These are phyloP conservation scores for Fusarium sp. DNA, from an alignment of 2,329 filamentous ascomycete species.

Conservation along the genomic window DNA sequence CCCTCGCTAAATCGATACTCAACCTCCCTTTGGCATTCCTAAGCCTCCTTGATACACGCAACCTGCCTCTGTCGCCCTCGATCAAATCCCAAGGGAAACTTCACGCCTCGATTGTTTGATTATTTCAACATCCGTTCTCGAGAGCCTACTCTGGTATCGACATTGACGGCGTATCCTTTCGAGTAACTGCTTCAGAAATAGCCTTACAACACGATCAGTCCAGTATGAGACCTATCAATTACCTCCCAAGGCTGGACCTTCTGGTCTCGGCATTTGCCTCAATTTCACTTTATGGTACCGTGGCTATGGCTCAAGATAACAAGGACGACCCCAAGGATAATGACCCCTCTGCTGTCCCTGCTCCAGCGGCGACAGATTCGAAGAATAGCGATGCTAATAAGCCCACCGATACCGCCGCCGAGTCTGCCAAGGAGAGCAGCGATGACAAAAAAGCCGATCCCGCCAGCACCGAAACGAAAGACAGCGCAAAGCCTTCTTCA, in stretches of 20 bases:
- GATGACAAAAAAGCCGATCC: conserved; percentile 12
- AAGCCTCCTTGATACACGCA: conserved; percentile 14
- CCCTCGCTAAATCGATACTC: conserved; percentile 1
- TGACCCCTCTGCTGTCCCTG: conserved; percentile 22
- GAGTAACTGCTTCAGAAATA: conserved; percentile 5
- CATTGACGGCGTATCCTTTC: conserved; percentile 1
- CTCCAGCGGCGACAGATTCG: conserved; percentile 30
- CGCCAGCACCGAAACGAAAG: conserved; percentile 27
- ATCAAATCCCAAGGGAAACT: background rate
- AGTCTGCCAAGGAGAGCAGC: conserved; percentile 5
- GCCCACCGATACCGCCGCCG: conserved; percentile 8
- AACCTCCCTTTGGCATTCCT: conserved; percentile 32
- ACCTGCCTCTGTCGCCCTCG: conserved; percentile 15
- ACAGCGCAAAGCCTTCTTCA: conserved; percentile 18
- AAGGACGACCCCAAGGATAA: conserved; percentile 33
- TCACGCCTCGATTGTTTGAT: background rate
- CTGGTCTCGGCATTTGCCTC: conserved; percentile 45
- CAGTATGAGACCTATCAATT: conserved; percentile 46
- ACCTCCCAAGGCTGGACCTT: conserved; percentile 41
- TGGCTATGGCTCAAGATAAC: conserved; percentile 49
- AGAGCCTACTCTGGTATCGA: background rate
- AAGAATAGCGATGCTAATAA: conserved; percentile 28
- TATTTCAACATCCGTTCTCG: background rate
- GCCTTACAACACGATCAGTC: conserved; percentile 1
- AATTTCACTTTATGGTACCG: conserved; percentile 45